phyloP scores from a whole-genome alignment of 305 asterid genomes.

The Fraxinus sp. region DNA sequence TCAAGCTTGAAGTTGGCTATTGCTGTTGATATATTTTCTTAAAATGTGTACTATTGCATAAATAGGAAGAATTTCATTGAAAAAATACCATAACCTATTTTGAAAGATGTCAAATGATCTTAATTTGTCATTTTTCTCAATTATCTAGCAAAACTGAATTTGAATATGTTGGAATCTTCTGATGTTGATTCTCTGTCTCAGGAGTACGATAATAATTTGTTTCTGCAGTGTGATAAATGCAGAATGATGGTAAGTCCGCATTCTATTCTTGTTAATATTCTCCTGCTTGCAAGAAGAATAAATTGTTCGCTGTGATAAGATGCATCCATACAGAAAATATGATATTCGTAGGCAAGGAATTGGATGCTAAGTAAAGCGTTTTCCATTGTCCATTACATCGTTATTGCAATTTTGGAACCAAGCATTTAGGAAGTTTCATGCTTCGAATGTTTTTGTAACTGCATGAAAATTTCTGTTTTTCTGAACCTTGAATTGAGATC shows the following conservation, averaged over 20 bases:
- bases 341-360: slow-evolving; percentile 21
- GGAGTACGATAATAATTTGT: slow-evolving; percentile 97
- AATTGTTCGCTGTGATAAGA: slow-evolving; percentile 12
- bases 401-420: slow-evolving; percentile 8
- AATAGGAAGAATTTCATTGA: slow-evolving; percentile 20
- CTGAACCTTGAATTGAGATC: slow-evolving; percentile 3
- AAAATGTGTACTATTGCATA: slow-evolving; percentile 13
- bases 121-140: neutral
- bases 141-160: neutral
- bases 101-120: neutral
- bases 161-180: slow-evolving; percentile 18
- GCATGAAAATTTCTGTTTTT: neutral
- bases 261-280: slow-evolving; percentile 17
- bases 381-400: slow-evolving; percentile 8
- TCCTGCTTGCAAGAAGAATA: slow-evolving; percentile 15
- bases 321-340: slow-evolving; percentile 20
- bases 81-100: slow-evolving; percentile 9
- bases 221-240: slow-evolving; percentile 99
- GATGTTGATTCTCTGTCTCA: slow-evolving; percentile 40
- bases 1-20: slow-evolving; percentile 23
- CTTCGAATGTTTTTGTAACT: slow-evolving; percentile 14
- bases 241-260: slow-evolving; percentile 83
- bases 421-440: slow-evolving; percentile 16
- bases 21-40: slow-evolving; percentile 18
- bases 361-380: slow-evolving; percentile 4